phyloP scores from a whole-genome alignment of 2,329 filamentous ascomycete species.

The Exophiala calicioides region DNA sequence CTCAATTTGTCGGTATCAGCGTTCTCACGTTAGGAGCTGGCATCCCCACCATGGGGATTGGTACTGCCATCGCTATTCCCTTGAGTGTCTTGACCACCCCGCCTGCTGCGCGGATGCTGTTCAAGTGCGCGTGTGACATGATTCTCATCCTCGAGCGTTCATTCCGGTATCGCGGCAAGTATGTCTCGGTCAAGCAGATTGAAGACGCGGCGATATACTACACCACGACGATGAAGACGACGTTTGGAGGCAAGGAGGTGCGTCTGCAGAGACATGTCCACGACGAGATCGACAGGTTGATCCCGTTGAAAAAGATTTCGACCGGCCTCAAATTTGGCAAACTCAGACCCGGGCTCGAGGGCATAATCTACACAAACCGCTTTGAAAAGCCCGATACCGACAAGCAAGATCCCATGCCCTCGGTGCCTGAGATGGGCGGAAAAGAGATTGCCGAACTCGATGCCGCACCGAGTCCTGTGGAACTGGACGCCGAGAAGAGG shows the following conservation, averaged over 20 bases:
- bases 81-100: conserved; percentile 33
- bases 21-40: conserved; percentile 23
- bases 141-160: conserved; percentile 37
- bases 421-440: conserved; percentile 11
- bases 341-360: conserved; percentile 25
- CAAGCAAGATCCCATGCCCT: conserved; percentile 3
- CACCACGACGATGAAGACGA: conserved; percentile 27
- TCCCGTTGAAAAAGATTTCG: conserved; percentile 24
- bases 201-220: conserved; percentile 31
- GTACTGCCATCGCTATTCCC: conserved; percentile 31
- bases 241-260: conserved; percentile 28
- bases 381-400: conserved; percentile 24
- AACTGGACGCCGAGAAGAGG: conserved; percentile 10
- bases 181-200: conserved; percentile 30
- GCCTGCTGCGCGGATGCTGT: conserved; percentile 36
- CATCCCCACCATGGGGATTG: conserved; percentile 32
- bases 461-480: conserved; percentile 6
- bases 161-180: conserved; percentile 32
- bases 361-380: conserved; percentile 30
- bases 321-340: conserved; percentile 22
- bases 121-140: conserved; percentile 38
- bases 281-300: conserved; percentile 26
- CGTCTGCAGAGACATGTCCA: conserved; percentile 29
- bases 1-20: conserved; percentile 25
- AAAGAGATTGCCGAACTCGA: conserved; percentile 21